Evolutionary conservation across 2,329 filamentous ascomycete species (phyloP).

Genomic region (Colletotrichum aenigma): DNA sequence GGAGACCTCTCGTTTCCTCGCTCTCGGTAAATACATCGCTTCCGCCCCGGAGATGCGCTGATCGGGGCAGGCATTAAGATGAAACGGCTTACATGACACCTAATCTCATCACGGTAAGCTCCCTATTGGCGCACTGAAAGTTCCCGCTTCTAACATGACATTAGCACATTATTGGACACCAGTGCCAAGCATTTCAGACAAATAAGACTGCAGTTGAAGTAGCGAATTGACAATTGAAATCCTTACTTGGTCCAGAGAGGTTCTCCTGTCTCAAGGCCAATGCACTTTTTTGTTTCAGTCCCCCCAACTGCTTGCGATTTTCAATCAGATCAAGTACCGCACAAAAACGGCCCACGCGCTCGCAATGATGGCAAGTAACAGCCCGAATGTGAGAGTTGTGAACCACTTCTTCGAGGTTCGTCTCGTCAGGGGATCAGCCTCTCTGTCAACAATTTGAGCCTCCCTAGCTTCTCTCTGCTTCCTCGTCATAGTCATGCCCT

Average conservation of each 20-base stretch:
- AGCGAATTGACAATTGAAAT: not conserved
- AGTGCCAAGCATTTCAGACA: not conserved
- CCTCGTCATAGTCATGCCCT: slow-evolving; percentile 25
- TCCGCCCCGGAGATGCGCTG: not conserved
- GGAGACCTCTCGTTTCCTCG: not conserved
- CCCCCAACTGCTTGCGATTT: not conserved
- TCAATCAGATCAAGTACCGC: slow-evolving; percentile 19
- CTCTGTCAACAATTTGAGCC: slow-evolving; percentile 14
- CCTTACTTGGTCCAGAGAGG: not conserved
- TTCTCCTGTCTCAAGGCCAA: not conserved
- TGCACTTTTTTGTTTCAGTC: too few species aligned
- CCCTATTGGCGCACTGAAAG: not conserved
- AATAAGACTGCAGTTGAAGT: not conserved
- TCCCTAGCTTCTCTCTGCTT: slow-evolving; percentile 20
- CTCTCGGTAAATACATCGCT: not conserved
- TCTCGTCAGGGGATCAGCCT: slow-evolving; percentile 22
- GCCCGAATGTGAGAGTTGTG: slow-evolving; percentile 12
- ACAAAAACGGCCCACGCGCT: slow-evolving; percentile 23
- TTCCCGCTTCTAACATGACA: not conserved
- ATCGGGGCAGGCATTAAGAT: not conserved
- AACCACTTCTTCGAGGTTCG: slow-evolving; percentile 15
- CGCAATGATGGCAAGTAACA: slow-evolving; percentile 21
- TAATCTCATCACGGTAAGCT: not conserved
- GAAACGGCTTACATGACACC: not conserved
- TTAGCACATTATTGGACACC: not conserved